Evolutionary conservation across 371 early-diverging fungal species (phyloP), one percentile per base, ranked within the genome.

Genomic region (Mortierella sp.): DNA sequence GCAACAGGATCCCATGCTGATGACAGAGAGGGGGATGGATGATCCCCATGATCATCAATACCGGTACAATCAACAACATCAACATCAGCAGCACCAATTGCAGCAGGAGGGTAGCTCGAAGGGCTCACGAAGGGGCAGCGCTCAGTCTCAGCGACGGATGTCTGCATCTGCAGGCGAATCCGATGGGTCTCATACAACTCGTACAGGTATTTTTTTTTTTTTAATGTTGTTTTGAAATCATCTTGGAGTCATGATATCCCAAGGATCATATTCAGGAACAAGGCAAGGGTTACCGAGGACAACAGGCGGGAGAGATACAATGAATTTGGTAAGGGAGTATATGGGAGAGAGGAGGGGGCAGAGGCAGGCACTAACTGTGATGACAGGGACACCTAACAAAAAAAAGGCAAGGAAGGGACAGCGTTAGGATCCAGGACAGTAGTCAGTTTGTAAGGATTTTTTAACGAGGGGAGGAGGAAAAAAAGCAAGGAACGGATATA

Each of bases 1-100:
- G 27, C 51, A 37, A n/a, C 75, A 67, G 14, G 68, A 67, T 27
- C 64, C 67, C 7, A 65, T 57, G 37, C 0, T 14, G 56, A 62
- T 14, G 56, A 62, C 46, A 8, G 52, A 51, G 9, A 42, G 46
- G n/a, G 12, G 31, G 50, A 17, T 19, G 26, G 42, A 39, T 6
- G 37, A 3, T 12, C n/a, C 3, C 31, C 17, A 30, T 11, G 31
- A 8, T 17, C 7, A 6, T 4, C 23, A 15, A 27, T 28, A 54
- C n/a, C 17, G 17, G 8, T 42, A 3, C 23, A 30, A 53, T 27
- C 41, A 17, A 42, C 56, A n/a, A 14, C 39, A 37, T 17, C 23
- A 37, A 26, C 53, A 31, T 1, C 39, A 17, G 23, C 53, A 37
- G 26, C 44, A 47, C 19, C 47, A 21, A 19, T 9, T 11, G 37